Evolutionary conservation across 805 yeast genomes (phyloP).

Genomic region (Candida andamanensis): DNA sequence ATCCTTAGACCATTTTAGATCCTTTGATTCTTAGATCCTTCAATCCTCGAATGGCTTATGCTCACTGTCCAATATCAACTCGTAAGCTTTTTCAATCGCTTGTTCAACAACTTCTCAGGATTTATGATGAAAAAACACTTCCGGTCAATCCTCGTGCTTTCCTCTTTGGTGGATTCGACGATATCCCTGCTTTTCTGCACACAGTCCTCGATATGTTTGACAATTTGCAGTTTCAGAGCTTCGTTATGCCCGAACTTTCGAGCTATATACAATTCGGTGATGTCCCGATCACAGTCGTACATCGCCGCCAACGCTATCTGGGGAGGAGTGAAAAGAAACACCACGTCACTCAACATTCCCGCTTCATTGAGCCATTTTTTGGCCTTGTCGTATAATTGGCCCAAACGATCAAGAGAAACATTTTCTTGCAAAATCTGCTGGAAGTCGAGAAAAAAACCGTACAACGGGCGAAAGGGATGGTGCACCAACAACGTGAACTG

Average conservation of each 20-base stretch:
- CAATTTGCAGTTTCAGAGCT: no score
- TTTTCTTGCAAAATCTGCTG: conserved; percentile 55
- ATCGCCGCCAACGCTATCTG: conserved; percentile 90
- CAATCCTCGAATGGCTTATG: no score
- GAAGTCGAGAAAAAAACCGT: conserved; percentile 90
- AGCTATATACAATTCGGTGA: conserved; percentile 62
- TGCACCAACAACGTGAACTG: conserved; percentile 79
- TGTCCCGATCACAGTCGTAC: conserved; percentile 56
- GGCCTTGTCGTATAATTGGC: conserved; percentile 66
- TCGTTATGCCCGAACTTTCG: conserved; percentile 50
- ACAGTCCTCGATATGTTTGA: conserved; percentile 47
- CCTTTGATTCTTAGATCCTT: not conserved
- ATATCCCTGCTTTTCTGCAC: conserved; percentile 38
- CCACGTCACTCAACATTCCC: conserved; percentile 65
- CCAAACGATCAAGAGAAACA: conserved; percentile 48
- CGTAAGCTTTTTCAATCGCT: conserved; percentile 27
- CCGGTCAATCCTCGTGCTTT: conserved; percentile 57
- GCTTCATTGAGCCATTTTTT: conserved; percentile 60
- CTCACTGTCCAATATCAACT: not conserved
- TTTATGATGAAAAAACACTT: conserved; percentile 59
- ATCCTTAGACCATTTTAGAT: no score
- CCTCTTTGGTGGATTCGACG: conserved; percentile 50
- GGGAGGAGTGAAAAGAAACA: conserved; percentile 83
- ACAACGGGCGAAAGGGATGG: conserved; percentile 85
- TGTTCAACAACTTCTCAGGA: conserved; percentile 50